A percentile compares a stretch with the other conserved stretches of the same genome.
Conservation (phyloP, 73 alveolate genomes). For the Blepharisma japonicum region DNA sequence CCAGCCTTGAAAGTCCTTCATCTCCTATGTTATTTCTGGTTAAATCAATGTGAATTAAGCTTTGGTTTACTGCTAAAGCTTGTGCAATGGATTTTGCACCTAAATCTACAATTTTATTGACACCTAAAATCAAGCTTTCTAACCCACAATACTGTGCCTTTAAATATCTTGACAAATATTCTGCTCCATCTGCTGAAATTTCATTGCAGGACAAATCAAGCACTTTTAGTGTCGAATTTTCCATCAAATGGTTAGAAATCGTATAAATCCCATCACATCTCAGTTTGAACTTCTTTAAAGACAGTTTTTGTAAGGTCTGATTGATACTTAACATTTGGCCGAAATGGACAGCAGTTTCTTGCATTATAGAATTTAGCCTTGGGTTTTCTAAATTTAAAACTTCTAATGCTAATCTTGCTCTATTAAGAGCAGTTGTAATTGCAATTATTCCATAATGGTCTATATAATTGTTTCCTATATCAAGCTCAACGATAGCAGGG, state of each 20-base stretch:
- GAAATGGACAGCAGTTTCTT: conserved; percentile 92
- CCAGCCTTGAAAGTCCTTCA: conserved; percentile 81
- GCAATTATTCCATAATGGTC: conserved; percentile 98
- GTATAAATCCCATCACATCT: conserved; percentile 93
- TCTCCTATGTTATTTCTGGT: conserved; percentile 96
- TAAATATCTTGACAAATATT: conserved; percentile 87
- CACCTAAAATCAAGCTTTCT: conserved; percentile 86
- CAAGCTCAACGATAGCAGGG: conserved; percentile 73
- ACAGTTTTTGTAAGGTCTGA: conserved; percentile 83
- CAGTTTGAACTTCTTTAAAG: conserved; percentile 82
- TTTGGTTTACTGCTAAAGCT: conserved; percentile 86
- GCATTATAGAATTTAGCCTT: conserved; percentile 85
- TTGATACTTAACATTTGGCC: conserved; percentile 94
- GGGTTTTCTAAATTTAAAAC: conserved; percentile 97
- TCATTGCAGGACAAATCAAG: conserved; percentile 94
- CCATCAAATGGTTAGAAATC: conserved; percentile 85
- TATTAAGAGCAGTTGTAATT: conserved; percentile 82
- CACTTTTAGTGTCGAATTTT: conserved; percentile 85
- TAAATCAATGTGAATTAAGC: conserved; percentile 95
- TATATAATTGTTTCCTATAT: conserved; percentile 91
- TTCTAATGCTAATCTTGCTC: conserved; percentile 86
- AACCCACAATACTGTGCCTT: conserved; percentile 83
- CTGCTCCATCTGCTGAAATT: conserved; percentile 94
- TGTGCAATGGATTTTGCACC: conserved; percentile 97
- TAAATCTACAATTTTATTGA: conserved; percentile 88